Evolutionary conservation across 108 stramenopile species (phyloP).

Genomic region (Cylindrotheca fusiformis): DNA sequence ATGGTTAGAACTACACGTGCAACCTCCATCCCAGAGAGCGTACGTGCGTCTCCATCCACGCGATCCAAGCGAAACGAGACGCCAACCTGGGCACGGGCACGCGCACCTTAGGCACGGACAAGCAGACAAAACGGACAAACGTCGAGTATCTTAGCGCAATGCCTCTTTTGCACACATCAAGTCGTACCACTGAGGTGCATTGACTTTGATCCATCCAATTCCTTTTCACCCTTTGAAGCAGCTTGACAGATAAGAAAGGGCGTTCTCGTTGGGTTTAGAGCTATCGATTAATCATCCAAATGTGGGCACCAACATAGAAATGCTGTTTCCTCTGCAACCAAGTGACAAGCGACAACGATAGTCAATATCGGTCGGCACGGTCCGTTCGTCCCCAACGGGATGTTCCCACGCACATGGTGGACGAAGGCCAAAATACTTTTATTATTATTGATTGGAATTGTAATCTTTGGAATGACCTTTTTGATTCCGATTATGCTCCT

Average conservation of each 20-base stretch:
- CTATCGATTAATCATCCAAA: no score
- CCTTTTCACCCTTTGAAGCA: not conserved
- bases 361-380: slow-evolving; percentile 27
- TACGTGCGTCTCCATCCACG: no score
- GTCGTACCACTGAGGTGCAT: slow-evolving; percentile 4
- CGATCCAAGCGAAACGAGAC: no score
- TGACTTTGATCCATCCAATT: not conserved
- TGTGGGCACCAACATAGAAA: no score
- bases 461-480: slow-evolving; percentile 17
- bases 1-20: no score
- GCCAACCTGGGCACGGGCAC: no score
- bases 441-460: not conserved
- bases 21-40: no score
- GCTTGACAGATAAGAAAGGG: slow-evolving; percentile 1
- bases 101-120: not conserved
- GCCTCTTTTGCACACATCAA: not conserved
- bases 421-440: no score
- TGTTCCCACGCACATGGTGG: slow-evolving; percentile 10
- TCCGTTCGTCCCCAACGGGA: slow-evolving; percentile 21
- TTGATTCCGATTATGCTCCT: slow-evolving; percentile 28
- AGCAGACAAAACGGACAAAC: not conserved
- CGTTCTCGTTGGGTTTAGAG: no score
- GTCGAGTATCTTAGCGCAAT: not conserved
- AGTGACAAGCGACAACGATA: no score
- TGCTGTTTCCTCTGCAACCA: no score